Evolutionary conservation across 495 filamentous ascomycete species (phyloP).

Genomic region (Aspergillus baeticus): DNA sequence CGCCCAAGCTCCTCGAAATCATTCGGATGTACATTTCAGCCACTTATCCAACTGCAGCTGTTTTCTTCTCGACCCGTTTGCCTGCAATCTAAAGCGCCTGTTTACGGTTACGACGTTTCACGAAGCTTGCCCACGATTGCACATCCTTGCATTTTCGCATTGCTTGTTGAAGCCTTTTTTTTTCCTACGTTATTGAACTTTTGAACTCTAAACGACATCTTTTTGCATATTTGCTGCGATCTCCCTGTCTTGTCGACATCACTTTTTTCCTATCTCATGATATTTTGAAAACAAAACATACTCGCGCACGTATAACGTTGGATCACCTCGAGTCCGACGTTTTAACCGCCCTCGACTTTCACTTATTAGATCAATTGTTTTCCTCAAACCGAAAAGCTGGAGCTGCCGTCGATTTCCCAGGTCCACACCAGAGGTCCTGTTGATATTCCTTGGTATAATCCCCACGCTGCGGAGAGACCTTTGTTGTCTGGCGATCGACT

Average conservation of each 20-base stretch:
- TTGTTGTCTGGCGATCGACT: conserved; percentile 73
- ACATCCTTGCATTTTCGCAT: conserved; percentile 35
- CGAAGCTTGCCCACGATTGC: conserved; percentile 37
- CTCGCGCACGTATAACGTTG: conserved; percentile 19
- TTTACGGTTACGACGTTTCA: conserved; percentile 36
- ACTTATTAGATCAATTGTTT: conserved; percentile 40
- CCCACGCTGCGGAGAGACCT: conserved; percentile 66
- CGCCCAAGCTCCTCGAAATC: conserved; percentile 7
- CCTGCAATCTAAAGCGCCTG: conserved; percentile 21
- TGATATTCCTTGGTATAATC: conserved; percentile 76
- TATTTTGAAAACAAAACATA: background rate
- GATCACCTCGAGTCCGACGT: conserved; percentile 30
- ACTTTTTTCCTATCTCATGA: conserved; percentile 9
- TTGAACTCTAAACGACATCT: conserved; percentile 20
- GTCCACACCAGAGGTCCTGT: conserved; percentile 84
- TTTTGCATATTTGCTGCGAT: conserved; percentile 20
- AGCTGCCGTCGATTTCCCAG: conserved; percentile 91
- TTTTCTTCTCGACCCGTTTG: conserved; percentile 12
- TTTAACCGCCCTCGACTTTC: conserved; percentile 6
- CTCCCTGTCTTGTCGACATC: conserved; percentile 2
- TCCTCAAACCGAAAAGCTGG: conserved; percentile 89
- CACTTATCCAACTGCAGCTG: background rate
- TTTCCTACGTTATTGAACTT: conserved; percentile 22
- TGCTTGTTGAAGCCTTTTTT: conserved; percentile 23
- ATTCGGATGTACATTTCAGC: conserved; percentile 9